Conservation (phyloP, 345 rosid species). For the Gossypium arboreum region DNA sequence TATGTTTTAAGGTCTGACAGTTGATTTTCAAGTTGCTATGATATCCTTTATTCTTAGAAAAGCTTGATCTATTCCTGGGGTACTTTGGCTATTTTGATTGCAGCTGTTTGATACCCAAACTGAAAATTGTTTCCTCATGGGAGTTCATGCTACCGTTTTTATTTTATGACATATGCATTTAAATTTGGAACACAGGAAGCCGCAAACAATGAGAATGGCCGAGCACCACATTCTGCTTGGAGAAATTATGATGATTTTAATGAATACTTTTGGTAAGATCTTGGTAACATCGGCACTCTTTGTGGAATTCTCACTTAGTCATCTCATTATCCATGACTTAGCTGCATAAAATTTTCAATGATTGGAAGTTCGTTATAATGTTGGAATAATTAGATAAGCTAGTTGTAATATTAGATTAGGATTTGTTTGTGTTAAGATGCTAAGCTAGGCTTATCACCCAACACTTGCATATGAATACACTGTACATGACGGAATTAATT, state of each 20-base stretch:
- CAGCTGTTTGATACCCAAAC: not conserved
- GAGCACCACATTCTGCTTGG: conserved; percentile 96
- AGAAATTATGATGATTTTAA: conserved; percentile 98
- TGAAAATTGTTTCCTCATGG: not conserved
- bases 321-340: not conserved
- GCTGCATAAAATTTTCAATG: not conserved
- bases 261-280: conserved; percentile 79
- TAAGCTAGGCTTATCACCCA: too few species aligned
- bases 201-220: conserved; percentile 78
- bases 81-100: not conserved
- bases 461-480: not conserved
- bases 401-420: not conserved
- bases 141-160: not conserved
- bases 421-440: too few species aligned
- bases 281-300: not conserved
- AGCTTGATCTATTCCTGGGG: not conserved
- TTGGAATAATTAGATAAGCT: not conserved
- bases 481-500: not conserved
- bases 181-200: conserved; percentile 66
- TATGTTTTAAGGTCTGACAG: not conserved
- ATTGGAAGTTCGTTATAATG: not conserved
- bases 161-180: not conserved
- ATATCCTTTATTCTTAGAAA: not conserved
- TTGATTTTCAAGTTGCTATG: not conserved
- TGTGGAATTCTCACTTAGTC: not conserved